Evolutionary conservation across 331 rosid species (phyloP).

Genomic region (Stylosanthes scabra): DNA sequence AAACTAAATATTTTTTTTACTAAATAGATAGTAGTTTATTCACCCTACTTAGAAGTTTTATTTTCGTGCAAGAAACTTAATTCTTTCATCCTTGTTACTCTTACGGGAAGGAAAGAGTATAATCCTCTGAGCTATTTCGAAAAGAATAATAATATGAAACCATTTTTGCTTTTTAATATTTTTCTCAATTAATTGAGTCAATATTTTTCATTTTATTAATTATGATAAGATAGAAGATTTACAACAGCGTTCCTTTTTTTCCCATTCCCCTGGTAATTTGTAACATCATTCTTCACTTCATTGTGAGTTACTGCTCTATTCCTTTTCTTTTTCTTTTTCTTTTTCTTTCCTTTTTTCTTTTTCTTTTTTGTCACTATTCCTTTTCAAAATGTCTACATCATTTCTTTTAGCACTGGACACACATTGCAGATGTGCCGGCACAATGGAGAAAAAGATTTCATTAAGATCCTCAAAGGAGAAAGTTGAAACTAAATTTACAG

Average conservation of each 20-base stretch:
- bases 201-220: neutral
- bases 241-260: too few relatives aligned
- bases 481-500: slow-evolving; percentile 67
- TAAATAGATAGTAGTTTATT: too few relatives aligned
- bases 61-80: neutral
- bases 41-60: neutral
- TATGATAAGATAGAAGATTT: neutral
- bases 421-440: slow-evolving; percentile 58
- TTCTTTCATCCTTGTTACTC: neutral
- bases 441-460: slow-evolving; percentile 43
- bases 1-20: too few relatives aligned
- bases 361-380: neutral
- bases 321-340: slow-evolving; percentile 9
- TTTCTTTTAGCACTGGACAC: slow-evolving; percentile 59
- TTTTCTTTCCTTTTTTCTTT: too few relatives aligned
- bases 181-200: neutral
- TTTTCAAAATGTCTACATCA: slow-evolving; percentile 39
- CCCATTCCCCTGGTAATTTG: too few relatives aligned
- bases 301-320: neutral
- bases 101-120: neutral
- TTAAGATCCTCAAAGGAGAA: slow-evolving; percentile 36
- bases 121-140: neutral
- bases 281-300: neutral
- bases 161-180: neutral
- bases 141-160: neutral